Evolutionary conservation across 1,139 yeast genomes (phyloP).

Genomic region (Kodamaea sp.): DNA sequence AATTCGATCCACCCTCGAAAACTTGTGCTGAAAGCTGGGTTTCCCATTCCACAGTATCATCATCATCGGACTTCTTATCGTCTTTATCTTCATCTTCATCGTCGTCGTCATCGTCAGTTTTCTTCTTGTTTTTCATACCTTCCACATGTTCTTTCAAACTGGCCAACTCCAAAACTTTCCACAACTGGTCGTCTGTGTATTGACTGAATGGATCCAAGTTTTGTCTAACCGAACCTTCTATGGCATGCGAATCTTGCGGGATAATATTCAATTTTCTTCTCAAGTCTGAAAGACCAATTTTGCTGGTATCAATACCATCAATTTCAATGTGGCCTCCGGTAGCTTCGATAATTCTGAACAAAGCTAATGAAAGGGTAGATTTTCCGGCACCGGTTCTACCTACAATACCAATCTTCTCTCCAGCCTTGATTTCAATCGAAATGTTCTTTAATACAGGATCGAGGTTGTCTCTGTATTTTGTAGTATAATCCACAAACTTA

Average conservation of each 20-base stretch:
- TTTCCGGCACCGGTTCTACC: slow-evolving; percentile 38
- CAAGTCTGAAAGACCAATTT: slow-evolving; percentile 29
- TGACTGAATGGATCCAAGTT: slow-evolving; percentile 31
- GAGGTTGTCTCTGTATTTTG: slow-evolving; percentile 28
- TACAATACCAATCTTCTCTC: slow-evolving; percentile 33
- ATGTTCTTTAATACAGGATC: slow-evolving; percentile 29
- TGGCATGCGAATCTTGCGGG: slow-evolving; percentile 34
- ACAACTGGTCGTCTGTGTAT: slow-evolving; percentile 25
- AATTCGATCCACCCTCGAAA: slow-evolving; percentile 37
- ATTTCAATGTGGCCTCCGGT: slow-evolving; percentile 28
- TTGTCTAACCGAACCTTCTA: slow-evolving; percentile 30
- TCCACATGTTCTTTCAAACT: slow-evolving; percentile 31
- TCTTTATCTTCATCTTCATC: slow-evolving; percentile 13
- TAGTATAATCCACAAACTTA: slow-evolving; percentile 25
- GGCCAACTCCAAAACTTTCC: slow-evolving; percentile 31
- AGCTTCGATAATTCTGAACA: slow-evolving; percentile 33
- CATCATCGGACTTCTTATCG: slow-evolving; percentile 17
- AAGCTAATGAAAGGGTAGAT: slow-evolving; percentile 31
- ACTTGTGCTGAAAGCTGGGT: slow-evolving; percentile 25
- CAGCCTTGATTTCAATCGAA: slow-evolving; percentile 22
- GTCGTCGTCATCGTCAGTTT: slow-evolving; percentile 17
- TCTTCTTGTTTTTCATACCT: slow-evolving; percentile 27
- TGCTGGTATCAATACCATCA: slow-evolving; percentile 26
- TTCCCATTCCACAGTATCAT: slow-evolving; percentile 14
- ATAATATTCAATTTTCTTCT: slow-evolving; percentile 30